These are phyloP conservation scores for Rugonectria rugulosa DNA, from an alignment of 2,329 filamentous ascomycete genomes.

Conservation along the genomic window DNA sequence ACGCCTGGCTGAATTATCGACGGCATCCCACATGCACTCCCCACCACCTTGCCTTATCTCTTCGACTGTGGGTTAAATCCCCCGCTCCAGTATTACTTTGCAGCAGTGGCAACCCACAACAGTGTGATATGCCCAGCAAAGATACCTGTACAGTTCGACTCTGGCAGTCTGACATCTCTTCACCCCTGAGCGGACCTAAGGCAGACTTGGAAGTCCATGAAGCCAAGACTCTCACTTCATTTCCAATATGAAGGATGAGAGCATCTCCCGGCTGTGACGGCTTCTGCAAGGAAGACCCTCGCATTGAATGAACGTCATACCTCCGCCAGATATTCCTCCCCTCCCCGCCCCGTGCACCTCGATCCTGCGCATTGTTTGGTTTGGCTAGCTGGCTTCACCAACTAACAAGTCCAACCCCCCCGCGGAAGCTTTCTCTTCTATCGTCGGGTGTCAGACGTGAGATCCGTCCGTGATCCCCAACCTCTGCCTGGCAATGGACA, in stretches of 20 bases:
- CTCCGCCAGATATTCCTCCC: conserved; percentile 7
- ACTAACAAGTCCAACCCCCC: too few species aligned
- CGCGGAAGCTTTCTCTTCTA: too few species aligned
- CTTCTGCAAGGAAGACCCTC: background rate
- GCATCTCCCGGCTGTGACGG: conserved; percentile 14
- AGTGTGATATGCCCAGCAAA: conserved; percentile 15
- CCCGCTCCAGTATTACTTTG: background rate
- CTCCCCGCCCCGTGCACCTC: background rate
- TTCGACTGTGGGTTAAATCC: background rate
- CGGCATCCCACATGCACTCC: conserved; percentile 3
- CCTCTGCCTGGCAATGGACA: background rate
- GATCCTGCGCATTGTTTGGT: too few species aligned
- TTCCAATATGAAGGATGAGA: background rate
- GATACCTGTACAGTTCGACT: conserved; percentile 1
- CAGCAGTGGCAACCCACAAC: background rate
- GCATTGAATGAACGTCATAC: background rate
- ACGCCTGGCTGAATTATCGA: background rate
- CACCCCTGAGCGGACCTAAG: background rate
- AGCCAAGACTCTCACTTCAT: background rate
- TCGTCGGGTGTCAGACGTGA: conserved; percentile 3
- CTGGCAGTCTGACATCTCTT: background rate
- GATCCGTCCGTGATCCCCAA: conserved; percentile 3
- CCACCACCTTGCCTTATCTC: conserved; percentile 21
- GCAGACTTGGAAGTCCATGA: background rate
- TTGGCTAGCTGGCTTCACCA: too few species aligned